phyloP scores from a whole-genome alignment of 1,284 basidiomycete genomes.

The Salmacisia buchloeana region DNA sequence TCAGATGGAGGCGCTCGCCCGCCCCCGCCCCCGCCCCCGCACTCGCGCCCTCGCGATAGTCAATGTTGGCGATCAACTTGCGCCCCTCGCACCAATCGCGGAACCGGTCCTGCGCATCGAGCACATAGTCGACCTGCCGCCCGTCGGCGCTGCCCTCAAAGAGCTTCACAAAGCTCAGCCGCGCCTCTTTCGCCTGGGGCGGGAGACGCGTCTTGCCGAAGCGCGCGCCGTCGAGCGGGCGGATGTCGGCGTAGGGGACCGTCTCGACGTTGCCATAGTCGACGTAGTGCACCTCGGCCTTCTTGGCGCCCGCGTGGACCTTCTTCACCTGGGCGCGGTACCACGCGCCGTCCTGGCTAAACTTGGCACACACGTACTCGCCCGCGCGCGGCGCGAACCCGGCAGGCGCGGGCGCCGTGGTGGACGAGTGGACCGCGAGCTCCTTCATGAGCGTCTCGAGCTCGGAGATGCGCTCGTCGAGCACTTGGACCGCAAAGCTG shows the following conservation, averaged over 20 bases:
- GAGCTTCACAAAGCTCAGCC: slow-evolving; percentile 36
- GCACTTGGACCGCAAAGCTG: slow-evolving; percentile 81
- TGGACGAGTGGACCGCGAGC: slow-evolving; percentile 76
- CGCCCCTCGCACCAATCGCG: slow-evolving; percentile 29
- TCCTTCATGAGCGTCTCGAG: slow-evolving; percentile 90
- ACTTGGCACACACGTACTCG: slow-evolving; percentile 74
- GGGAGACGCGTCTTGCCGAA: slow-evolving; percentile 31
- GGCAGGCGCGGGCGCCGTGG: slow-evolving; percentile 55
- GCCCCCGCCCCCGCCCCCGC: neutral
- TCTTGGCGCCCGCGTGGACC: slow-evolving; percentile 23
- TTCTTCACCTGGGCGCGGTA: slow-evolving; percentile 38
- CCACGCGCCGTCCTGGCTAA: slow-evolving; percentile 50
- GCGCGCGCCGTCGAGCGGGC: slow-evolving; percentile 28
- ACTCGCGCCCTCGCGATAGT: slow-evolving; percentile 24
- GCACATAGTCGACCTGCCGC: slow-evolving; percentile 33
- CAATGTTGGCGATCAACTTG: slow-evolving; percentile 45
- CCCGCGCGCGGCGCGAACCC: slow-evolving; percentile 67
- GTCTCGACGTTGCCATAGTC: slow-evolving; percentile 42
- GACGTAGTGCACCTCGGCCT: slow-evolving; percentile 28
- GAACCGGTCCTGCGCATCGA: slow-evolving; percentile 38
- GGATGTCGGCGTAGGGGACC: slow-evolving; percentile 27
- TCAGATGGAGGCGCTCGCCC: slow-evolving; percentile 19
- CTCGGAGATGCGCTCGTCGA: slow-evolving; percentile 52
- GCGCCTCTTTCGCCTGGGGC: slow-evolving; percentile 29
- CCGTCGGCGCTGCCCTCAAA: slow-evolving; percentile 22